Conservation (phyloP, 2,329 filamentous ascomycete genomes). For the Chrysosporium queenslandicum region DNA sequence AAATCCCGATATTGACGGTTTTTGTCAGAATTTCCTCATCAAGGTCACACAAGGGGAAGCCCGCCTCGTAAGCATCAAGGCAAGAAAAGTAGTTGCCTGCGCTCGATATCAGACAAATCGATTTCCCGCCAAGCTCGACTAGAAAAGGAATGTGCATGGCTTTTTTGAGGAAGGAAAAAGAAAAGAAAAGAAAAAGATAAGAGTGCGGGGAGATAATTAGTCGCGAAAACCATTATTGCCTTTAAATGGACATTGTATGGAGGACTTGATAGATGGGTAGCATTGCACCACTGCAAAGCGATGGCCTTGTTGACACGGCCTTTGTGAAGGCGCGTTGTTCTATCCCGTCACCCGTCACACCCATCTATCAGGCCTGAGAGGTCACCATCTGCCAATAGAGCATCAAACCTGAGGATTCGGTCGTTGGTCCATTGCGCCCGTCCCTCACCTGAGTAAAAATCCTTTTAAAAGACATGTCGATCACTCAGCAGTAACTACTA, state of each 20-base stretch:
- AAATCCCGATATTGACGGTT: neutral
- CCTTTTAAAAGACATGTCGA: no score
- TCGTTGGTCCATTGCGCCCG: no score
- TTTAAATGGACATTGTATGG: neutral
- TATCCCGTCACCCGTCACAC: no score
- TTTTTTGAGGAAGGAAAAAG: neutral
- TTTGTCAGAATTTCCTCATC: neutral
- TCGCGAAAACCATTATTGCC: neutral
- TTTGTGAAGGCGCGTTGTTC: no score
- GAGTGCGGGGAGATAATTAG: neutral
- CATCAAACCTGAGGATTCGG: no score
- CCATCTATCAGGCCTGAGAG: no score
- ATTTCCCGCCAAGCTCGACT: neutral
- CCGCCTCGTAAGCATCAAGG: neutral
- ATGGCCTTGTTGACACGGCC: no score
- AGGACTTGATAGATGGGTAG: no score
- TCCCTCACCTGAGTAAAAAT: no score
- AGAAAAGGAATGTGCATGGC: conserved; percentile 7
- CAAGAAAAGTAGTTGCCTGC: neutral
- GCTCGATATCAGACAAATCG: neutral
- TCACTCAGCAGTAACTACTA: no score
- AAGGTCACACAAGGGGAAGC: neutral
- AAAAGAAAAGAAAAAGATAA: neutral
- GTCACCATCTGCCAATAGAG: no score
- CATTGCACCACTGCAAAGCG: no score